A percentile compares a stretch with the other conserved stretches of the same genome.
phyloP scores from a whole-genome alignment of 768 basidiomycete species.

The Hortiboletus flavorubellus region DNA sequence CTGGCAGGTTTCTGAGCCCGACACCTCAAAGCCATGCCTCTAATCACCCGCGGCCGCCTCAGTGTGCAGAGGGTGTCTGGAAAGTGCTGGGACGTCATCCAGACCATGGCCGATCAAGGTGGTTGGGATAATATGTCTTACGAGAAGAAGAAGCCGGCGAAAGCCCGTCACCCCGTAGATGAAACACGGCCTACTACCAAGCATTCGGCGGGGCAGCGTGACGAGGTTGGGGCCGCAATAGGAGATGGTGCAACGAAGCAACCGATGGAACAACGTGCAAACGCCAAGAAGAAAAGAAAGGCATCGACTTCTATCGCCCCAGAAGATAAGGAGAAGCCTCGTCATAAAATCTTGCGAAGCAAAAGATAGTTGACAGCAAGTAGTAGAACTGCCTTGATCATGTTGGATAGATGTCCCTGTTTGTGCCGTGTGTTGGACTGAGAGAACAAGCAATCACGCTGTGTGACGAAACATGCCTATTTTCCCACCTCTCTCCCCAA shows the following conservation, averaged over 20 bases:
- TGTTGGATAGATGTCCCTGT: neutral
- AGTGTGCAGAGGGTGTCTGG: constrained; percentile 81
- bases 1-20: constrained; percentile 2
- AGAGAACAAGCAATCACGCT: neutral
- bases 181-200: neutral
- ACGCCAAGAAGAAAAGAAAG: constrained; percentile 24
- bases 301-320: neutral
- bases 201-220: neutral
- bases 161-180: neutral
- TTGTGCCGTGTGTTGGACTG: neutral
- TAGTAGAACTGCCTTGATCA: neutral
- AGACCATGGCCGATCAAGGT: constrained; percentile 60
- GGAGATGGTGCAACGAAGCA: constrained; percentile 2
- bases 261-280: neutral
- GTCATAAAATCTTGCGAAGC: constrained; percentile 21
- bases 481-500: constrained; percentile 32
- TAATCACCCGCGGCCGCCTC: constrained; percentile 76
- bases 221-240: neutral
- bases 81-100: constrained; percentile 61
- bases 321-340: constrained; percentile 13
- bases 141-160: constrained; percentile 33
- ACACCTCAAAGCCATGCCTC: constrained; percentile 58
- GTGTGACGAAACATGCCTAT: constrained; percentile 3
- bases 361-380: constrained; percentile 6
- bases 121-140: constrained; percentile 68